Evolutionary conservation across 148 eudicot genomes (phyloP), one percentile per base, ranked within the genome.

Genomic region (Nepenthes gracilis): DNA sequence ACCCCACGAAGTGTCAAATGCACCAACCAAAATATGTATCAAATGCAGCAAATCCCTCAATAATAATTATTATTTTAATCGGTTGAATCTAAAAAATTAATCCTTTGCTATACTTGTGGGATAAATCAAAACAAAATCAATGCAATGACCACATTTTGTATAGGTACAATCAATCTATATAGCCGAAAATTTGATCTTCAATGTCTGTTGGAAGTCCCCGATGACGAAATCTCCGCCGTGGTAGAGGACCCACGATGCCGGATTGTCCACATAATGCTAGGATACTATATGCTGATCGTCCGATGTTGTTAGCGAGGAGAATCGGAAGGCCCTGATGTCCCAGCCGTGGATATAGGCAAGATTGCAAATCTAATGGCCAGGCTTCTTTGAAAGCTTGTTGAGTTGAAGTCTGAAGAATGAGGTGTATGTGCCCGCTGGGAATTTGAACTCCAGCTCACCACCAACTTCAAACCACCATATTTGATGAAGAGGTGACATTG

Each of bases 91-190:
- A 40, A 3, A 40, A 40, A 40, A 40, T 40, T 40, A 8, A 40
- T 40, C 45, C 45, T 40, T 40, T 4, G 45, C 45, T 40, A 40
- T 40, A 40, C 45, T 8, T 40, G 6, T 3, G 0, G 45, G 8
- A 40, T 40, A 40, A 3, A 1, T 40, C 45, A 40, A 40, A 40
- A 91, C 96, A 36, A 84, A 85, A 61, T 91, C 96, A 35, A 91
- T 67, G 53, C 90, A 83, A 1, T 87, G 75, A 32, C 93, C 97
- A 49, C 97, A 96, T 78, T 91, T 85, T 0, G 70, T 85, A 52
- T 91, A 90, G 14, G 97, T 87, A 70, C 97, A 91, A 70, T 87
- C 97, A 47, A 87, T 91, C 72, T 91, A 96, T 13, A 74, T 80
- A 51, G 83, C 67, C 8, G 90, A 85, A 54, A 77, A 91, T 64